These are phyloP conservation scores for Cinnamomum chago DNA, from an alignment of 164 flowering plant genomes.

Conservation along the genomic window DNA sequence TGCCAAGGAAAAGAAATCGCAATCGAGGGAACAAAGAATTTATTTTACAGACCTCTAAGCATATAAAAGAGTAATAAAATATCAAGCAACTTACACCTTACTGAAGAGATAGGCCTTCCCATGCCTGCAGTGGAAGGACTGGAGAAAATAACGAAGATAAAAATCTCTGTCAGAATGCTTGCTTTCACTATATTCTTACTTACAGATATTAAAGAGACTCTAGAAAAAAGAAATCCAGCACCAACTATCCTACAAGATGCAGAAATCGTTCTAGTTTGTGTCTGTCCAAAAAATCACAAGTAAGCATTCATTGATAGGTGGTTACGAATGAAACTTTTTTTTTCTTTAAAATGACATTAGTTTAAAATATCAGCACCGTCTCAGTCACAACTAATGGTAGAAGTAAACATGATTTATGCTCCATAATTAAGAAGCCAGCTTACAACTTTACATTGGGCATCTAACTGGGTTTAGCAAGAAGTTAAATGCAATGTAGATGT, in stretches of 20 bases:
- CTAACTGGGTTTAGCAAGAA: not conserved
- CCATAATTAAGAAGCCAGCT: not conserved
- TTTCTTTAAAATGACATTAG: too few species aligned
- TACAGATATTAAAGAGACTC: not conserved
- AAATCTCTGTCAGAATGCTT: slow-evolving; percentile 33
- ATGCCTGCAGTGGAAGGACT: slow-evolving; percentile 72
- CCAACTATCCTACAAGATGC: not conserved
- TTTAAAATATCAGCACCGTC: not conserved
- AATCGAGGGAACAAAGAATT: not conserved
- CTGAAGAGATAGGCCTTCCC: slow-evolving; percentile 86
- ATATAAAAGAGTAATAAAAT: not conserved
- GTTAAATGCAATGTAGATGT: not conserved
- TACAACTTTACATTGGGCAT: not conserved
- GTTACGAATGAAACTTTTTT: too few species aligned
- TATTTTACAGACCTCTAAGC: too few species aligned
- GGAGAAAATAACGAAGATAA: slow-evolving; percentile 28
- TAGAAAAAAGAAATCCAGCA: not conserved
- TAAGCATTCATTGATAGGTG: too few species aligned
- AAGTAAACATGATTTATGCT: not conserved
- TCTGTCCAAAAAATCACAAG: too few species aligned
- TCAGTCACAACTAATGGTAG: not conserved
- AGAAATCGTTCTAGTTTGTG: not conserved
- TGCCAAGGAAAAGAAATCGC: not conserved
- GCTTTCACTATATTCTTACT: slow-evolving; percentile 3
- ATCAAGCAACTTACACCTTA: slow-evolving; percentile 61